phyloP scores from a whole-genome alignment of 1,139 yeast species.

The Geotrichum histeridarum region DNA sequence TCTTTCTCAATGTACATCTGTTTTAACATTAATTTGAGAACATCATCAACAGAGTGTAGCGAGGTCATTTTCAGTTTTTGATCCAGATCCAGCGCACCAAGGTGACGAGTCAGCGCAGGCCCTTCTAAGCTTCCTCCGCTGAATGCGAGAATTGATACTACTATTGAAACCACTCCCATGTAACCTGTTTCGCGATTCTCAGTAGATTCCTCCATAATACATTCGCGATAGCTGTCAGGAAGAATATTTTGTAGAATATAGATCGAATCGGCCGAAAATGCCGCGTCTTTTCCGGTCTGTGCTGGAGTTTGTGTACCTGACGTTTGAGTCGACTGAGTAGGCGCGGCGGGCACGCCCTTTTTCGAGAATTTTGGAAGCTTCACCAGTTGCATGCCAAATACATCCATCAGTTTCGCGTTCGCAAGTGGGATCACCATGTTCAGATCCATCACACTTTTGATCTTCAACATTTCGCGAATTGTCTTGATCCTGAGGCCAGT shows the following conservation, averaged over 20 bases:
- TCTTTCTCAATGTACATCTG: conserved; percentile 15
- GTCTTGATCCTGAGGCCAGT: conserved; percentile 7
- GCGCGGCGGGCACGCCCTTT: neutral
- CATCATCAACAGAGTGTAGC: conserved; percentile 9
- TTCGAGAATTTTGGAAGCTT: conserved; percentile 8
- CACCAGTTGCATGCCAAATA: conserved; percentile 15
- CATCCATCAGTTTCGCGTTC: neutral
- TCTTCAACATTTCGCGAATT: conserved; percentile 7
- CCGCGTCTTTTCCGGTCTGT: neutral
- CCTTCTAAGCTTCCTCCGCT: conserved; percentile 14
- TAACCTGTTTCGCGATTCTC: conserved; percentile 13
- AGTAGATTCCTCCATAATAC: neutral
- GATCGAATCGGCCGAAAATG: conserved; percentile 8
- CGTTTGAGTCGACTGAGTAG: neutral
- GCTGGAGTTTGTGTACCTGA: neutral
- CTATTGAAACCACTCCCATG: conserved; percentile 14
- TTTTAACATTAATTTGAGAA: conserved; percentile 9
- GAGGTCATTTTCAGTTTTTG: conserved; percentile 5
- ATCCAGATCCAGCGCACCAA: conserved; percentile 9
- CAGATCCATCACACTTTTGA: neutral
- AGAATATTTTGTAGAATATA: conserved; percentile 10
- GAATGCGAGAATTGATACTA: conserved; percentile 15
- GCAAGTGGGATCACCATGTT: conserved; percentile 1
- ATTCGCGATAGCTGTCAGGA: conserved; percentile 8
- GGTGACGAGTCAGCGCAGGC: conserved; percentile 9